Evolutionary conservation across 768 basidiomycete species (phyloP), one percentile per base, ranked within the genome.

Genomic region (Collybia nuda): DNA sequence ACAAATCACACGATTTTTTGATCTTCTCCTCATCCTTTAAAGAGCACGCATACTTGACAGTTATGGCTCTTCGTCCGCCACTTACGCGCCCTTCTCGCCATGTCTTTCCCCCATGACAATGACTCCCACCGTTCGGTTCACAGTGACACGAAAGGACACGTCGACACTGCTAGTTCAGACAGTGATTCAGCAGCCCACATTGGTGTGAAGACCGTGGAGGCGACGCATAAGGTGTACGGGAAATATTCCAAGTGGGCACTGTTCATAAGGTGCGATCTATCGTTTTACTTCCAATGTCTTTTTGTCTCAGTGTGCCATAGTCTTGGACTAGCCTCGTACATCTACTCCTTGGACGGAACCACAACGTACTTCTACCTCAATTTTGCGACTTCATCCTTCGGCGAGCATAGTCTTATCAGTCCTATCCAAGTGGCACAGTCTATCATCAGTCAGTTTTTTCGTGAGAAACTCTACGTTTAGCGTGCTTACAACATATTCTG

Each of bases 271-370:
- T 85, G 48, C 44, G 68, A 61, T 19, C 32, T 56, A 47, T 9
- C 23, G 21, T 15, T 41, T 7, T 35, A 9, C 24, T 11, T 52
- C 37, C 14, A 41, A 45, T 9, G 5, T 24, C 38, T 2, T 40
- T 36, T 43, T 39, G 26, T 6, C 29, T 48, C 3, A 44, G 50
- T 36, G 38, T 42, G 29, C 46, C 71, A 0, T 47, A 76, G 84
- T 46, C 65, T 90, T 50, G 86, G 74, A 12, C 76, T 88, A 0
- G 84, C 86, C 0, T 80, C 86, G 1, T 91, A 88, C 63, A 84
- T 89, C 50, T 91, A 90, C 64, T 87, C 87, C 0, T 73, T 91
- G 24, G 88, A 90, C 52, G 74, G 79, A 18, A 76, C 79, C 15
- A 90, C 88, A 6, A 90, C 88, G 1, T 84, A 71, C 56, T 77